Evolutionary conservation across 345 rosid species (phyloP), one percentile per base, ranked within the genome.

Genomic region (Boechera stricta): DNA sequence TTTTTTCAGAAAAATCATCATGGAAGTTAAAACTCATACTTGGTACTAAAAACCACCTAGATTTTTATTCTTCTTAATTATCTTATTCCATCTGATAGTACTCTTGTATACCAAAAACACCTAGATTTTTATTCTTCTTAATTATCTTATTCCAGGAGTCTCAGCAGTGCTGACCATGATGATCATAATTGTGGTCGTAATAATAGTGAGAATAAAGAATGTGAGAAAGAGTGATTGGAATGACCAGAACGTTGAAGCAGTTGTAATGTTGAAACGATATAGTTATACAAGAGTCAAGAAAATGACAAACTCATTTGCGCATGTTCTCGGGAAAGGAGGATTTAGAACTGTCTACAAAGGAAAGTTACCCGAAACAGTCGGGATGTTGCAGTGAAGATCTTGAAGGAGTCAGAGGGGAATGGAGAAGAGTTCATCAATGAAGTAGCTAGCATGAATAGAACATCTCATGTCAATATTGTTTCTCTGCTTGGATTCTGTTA

Each of bases 401-500:
- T 77, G 55, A 77, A 81, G 2, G 31, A 41, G 18, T 24, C 38
- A 0, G 48, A 64, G 18, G 79, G 60, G 2, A 38, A 81, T 4
- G 86, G 84, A 0, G 82, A 82, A 67, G 87, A 81, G 7, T 82
- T 86, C 61, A 80, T 80, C 1, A 84, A 84, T 38, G 87, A 86
- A 83, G 89, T 84, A 9, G 87, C 70, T 1, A 82, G 84, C 81
- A 84, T 86, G 28, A 67, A 82, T 26, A 78, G 77, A 67, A 86
- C 84, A 49, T 82, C 85, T 11, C 89, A 86, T 67, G 81, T 84
- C 6, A 84, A 86, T 49, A 49, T 86, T 21, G 87, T 84, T 6
- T 33, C 62, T 12, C 64, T 84, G 3, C 66, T 84, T 10, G 87
- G 87, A 3, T 84, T 80, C 36, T 86, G 89, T 39, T 82, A 77